phyloP scores from a whole-genome alignment of 1,284 basidiomycete genomes.

The Pholiota adiposa region DNA sequence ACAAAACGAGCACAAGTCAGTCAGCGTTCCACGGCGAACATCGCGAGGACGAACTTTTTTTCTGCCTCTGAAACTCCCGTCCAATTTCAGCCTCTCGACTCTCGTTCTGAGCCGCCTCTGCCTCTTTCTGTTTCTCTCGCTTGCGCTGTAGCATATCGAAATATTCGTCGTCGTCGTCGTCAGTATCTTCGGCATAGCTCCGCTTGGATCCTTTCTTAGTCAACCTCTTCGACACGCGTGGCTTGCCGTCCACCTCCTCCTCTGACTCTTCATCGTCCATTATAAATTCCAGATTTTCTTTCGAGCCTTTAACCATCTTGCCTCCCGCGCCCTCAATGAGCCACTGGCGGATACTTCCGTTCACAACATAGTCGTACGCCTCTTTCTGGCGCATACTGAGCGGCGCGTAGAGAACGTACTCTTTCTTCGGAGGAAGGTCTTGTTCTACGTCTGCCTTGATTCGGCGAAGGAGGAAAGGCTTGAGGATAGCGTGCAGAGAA shows the following conservation, averaged over 20 bases:
- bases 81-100: slow-evolving; percentile 43
- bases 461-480: slow-evolving; percentile 93
- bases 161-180: slow-evolving; percentile 70
- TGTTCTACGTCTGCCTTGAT: slow-evolving; percentile 92
- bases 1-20: neutral
- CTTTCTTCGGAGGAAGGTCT: slow-evolving; percentile 88
- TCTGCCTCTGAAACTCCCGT: slow-evolving; percentile 58
- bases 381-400: slow-evolving; percentile 82
- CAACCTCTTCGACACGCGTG: slow-evolving; percentile 35
- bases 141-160: slow-evolving; percentile 63
- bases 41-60: slow-evolving; percentile 57
- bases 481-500: slow-evolving; percentile 88
- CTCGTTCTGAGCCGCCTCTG: slow-evolving; percentile 38
- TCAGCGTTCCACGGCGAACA: neutral
- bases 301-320: slow-evolving; percentile 20
- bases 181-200: slow-evolving; percentile 54
- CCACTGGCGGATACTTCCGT: slow-evolving; percentile 68
- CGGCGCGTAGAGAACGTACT: slow-evolving; percentile 93
- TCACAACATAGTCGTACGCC: slow-evolving; percentile 81
- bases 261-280: slow-evolving; percentile 25
- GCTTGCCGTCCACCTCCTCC: slow-evolving; percentile 31
- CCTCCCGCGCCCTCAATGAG: slow-evolving; percentile 50
- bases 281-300: slow-evolving; percentile 35
- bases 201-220: slow-evolving; percentile 33
- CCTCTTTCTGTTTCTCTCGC: slow-evolving; percentile 41